These are phyloP conservation scores for Lanmaoa rubissima DNA, from an alignment of 768 basidiomycete species.

Conservation along the genomic window DNA sequence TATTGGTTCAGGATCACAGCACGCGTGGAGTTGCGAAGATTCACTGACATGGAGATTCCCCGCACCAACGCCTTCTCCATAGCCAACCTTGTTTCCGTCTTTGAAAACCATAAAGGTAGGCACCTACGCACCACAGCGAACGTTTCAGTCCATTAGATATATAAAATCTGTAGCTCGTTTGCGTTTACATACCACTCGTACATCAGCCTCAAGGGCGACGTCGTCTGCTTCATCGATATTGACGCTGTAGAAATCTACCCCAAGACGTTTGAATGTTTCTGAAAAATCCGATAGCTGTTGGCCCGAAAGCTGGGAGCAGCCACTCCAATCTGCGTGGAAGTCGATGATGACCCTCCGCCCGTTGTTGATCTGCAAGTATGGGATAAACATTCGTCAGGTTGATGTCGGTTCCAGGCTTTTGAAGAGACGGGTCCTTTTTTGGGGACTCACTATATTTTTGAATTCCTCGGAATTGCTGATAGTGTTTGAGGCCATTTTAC, in stretches of 20 bases:
- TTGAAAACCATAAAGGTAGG: conserved; percentile 32
- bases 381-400: neutral
- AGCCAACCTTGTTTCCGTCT: conserved; percentile 28
- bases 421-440: neutral
- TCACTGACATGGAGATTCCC: conserved; percentile 25
- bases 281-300: conserved; percentile 18
- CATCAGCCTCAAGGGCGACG: conserved; percentile 55
- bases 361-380: conserved; percentile 21
- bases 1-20: neutral
- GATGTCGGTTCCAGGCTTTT: neutral
- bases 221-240: conserved; percentile 61
- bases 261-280: conserved; percentile 27
- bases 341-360: conserved; percentile 26
- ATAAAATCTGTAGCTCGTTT: neutral
- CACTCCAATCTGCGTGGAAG: conserved; percentile 19
- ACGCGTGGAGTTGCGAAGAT: conserved; percentile 6
- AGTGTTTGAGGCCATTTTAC: conserved; percentile 15
- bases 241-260: conserved; percentile 67
- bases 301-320: conserved; percentile 4
- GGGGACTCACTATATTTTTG: conserved; percentile 15
- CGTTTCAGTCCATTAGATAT: neutral
- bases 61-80: conserved; percentile 25
- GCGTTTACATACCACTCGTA: conserved; percentile 52
- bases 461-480: conserved; percentile 23
- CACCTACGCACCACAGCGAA: conserved; percentile 7